These are phyloP conservation scores for Meyerozyma elateridarum DNA, from an alignment of 1,139 yeast species.

Conservation along the genomic window DNA sequence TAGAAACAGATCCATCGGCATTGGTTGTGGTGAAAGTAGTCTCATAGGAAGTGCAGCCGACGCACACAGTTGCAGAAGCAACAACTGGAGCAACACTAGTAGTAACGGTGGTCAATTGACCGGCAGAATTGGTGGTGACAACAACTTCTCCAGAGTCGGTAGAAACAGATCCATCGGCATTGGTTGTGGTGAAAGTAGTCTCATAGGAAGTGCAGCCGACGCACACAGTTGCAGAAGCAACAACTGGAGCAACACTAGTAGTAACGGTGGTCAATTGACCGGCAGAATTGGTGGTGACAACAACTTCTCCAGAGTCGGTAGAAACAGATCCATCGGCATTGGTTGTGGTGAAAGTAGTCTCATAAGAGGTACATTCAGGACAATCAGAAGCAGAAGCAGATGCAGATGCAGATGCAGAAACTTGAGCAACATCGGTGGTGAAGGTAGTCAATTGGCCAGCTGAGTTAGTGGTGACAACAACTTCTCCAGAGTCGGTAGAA, in stretches of 20 bases:
- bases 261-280: constrained; percentile 2
- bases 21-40: constrained; percentile 3
- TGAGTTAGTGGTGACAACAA: constrained; percentile 10
- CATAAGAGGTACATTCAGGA: neutral
- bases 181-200: constrained; percentile 3
- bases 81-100: neutral
- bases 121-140: constrained; percentile 8
- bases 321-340: constrained; percentile 3
- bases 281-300: constrained; percentile 1
- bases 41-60: neutral
- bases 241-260: neutral
- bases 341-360: constrained; percentile 4
- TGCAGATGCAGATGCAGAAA: neutral
- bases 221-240: constrained; percentile 1
- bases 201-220: constrained; percentile 3
- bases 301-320: constrained; percentile 4
- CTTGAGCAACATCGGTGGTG: neutral
- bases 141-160: constrained; percentile 1
- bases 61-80: too few relatives aligned
- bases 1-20: constrained; percentile 2
- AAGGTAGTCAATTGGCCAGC: constrained; percentile 7
- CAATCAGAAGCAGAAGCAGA: neutral
- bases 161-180: constrained; percentile 1
- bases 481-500: constrained; percentile 6
- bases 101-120: constrained; percentile 6